Percentiles rank a stretch among this genome's conserved stretches.
Evolutionary conservation across 352 stramenopile genomes (phyloP).

Genomic region (Pythium folliculosum): DNA sequence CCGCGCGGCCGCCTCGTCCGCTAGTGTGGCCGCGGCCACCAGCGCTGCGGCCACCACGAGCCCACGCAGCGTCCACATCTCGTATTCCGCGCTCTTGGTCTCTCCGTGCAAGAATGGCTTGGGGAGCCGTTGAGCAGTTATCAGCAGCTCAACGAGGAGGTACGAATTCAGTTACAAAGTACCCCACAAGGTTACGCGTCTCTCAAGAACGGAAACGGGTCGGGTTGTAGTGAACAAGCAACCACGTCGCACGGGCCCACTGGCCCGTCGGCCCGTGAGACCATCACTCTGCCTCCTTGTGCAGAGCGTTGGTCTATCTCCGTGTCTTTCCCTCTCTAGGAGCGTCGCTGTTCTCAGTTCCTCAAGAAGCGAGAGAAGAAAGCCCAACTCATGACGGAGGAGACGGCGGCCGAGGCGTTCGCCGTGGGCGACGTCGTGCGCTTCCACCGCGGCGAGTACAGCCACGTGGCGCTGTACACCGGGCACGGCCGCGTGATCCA

Average conservation of each 20-base stretch:
- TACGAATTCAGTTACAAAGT: background rate
- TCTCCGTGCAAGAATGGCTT: background rate
- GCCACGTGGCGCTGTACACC: constrained; percentile 60
- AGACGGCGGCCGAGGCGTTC: constrained; percentile 1
- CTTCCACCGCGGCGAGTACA: constrained; percentile 66
- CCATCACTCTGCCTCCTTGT: constrained; percentile 11
- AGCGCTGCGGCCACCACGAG: constrained; percentile 5
- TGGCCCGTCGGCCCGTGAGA: background rate
- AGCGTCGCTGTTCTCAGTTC: background rate
- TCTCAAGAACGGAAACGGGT: constrained; percentile 1
- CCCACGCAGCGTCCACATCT: constrained; percentile 5
- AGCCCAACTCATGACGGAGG: constrained; percentile 14
- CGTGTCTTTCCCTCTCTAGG: background rate
- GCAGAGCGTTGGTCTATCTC: constrained; percentile 5
- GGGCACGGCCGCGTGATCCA: constrained; percentile 56
- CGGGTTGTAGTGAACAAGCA: too few species aligned
- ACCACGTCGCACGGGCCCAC: background rate
- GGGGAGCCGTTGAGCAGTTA: constrained; percentile 5
- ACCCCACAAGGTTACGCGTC: background rate
- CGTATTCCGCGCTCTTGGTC: background rate
- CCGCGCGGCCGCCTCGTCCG: constrained; percentile 10
- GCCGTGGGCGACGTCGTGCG: constrained; percentile 54
- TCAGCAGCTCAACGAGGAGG: background rate
- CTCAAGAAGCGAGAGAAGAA: constrained; percentile 1
- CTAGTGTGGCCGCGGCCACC: background rate